Evolutionary conservation across 2,329 filamentous ascomycete species (phyloP).

Genomic region (Sarocladiaceae sp.): DNA sequence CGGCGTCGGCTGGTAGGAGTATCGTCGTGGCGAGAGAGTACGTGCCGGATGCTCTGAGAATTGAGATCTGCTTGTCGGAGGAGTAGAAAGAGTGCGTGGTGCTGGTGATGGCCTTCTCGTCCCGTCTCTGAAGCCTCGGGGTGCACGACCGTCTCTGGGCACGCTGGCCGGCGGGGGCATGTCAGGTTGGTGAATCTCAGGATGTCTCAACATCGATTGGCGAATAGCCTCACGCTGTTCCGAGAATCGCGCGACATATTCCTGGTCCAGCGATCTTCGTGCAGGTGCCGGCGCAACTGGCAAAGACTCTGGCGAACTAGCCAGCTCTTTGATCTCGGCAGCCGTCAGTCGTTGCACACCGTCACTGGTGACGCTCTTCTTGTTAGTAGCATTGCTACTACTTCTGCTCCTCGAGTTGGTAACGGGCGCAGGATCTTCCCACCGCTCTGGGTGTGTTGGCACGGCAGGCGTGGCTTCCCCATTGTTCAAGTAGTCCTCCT

Average conservation of each 20-base stretch:
- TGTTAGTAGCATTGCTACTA: constrained; percentile 26
- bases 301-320: constrained; percentile 53
- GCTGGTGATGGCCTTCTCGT: constrained; percentile 29
- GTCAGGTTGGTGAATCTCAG: constrained; percentile 16
- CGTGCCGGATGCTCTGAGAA: constrained; percentile 20
- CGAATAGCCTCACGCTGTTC: constrained; percentile 27
- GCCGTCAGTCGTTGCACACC: constrained; percentile 52
- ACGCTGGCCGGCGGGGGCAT: constrained; percentile 18
- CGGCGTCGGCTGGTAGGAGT: constrained; percentile 43
- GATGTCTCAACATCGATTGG: constrained; percentile 24
- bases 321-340: constrained; percentile 54
- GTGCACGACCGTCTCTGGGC: constrained; percentile 17
- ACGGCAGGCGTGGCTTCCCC: constrained; percentile 4
- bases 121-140: constrained; percentile 16
- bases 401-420: constrained; percentile 17
- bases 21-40: constrained; percentile 36
- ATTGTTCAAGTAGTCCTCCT: neutral
- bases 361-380: constrained; percentile 23
- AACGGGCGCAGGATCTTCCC: neutral
- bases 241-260: constrained; percentile 22
- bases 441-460: constrained; percentile 8
- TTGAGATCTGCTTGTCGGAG: constrained; percentile 41
- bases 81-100: constrained; percentile 46
- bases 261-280: constrained; percentile 34
- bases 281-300: constrained; percentile 41